A percentile compares a stretch with the other conserved stretches of the same genome.
Evolutionary conservation across 257 asterid genomes (phyloP).

Genomic region (Vinca minor): DNA sequence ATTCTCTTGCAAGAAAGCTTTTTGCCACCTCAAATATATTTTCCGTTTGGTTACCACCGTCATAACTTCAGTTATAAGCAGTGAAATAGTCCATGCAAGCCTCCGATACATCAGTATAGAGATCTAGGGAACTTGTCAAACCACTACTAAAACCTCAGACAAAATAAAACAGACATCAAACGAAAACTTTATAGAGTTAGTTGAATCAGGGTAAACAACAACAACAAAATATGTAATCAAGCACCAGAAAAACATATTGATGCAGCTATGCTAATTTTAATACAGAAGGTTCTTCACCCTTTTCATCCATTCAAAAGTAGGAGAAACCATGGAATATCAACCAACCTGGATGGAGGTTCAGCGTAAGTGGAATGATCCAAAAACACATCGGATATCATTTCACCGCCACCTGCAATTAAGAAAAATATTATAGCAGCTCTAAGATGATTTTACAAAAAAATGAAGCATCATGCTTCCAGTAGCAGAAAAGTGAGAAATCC

Average conservation of each 20-base stretch:
- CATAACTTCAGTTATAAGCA: neutral
- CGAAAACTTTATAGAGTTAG: neutral
- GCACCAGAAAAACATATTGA: neutral
- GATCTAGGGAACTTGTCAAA: neutral
- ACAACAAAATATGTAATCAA: neutral
- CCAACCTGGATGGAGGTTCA: constrained; percentile 92
- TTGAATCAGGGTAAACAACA: neutral
- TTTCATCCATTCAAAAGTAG: neutral
- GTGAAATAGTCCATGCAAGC: neutral
- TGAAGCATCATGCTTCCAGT: neutral
- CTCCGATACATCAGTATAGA: neutral
- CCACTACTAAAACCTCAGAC: neutral
- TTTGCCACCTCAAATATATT: neutral
- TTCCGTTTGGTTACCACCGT: neutral
- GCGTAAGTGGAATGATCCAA: constrained; percentile 91
- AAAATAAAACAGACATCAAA: neutral
- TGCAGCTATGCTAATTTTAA: neutral
- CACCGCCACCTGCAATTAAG: constrained; percentile 78
- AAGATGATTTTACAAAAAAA: constrained; percentile 8
- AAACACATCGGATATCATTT: constrained; percentile 91
- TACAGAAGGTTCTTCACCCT: neutral
- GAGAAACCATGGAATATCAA: neutral
- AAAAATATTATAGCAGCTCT: constrained; percentile 15
- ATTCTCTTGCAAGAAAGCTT: neutral
- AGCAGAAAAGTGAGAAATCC: constrained; percentile 10